A percentile compares a stretch with the other conserved stretches of the same genome.
Evolutionary conservation across 1,139 yeast genomes (phyloP).

Genomic region (Hansenula lynferdii): DNA sequence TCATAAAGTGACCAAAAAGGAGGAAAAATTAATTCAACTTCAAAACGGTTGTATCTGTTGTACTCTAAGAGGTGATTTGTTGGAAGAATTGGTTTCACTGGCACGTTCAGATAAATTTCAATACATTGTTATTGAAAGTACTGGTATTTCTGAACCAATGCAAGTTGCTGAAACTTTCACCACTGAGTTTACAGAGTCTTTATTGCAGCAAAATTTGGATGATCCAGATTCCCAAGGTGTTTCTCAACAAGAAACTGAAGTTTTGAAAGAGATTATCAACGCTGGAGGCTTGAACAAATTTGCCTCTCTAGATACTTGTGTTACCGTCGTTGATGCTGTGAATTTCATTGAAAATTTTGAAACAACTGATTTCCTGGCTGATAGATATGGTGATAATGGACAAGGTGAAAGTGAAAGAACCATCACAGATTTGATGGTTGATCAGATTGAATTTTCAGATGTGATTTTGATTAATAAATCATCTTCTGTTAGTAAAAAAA

Average conservation of each 20-base stretch:
- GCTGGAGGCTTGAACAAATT: slow-evolving; percentile 37
- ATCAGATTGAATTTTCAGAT: slow-evolving; percentile 43
- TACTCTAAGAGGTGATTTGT: slow-evolving; percentile 39
- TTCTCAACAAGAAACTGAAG: slow-evolving; percentile 24
- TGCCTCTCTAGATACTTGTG: slow-evolving; percentile 39
- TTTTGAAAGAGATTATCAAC: slow-evolving; percentile 28
- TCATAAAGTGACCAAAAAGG: slow-evolving; percentile 35
- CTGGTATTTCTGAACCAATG: slow-evolving; percentile 46
- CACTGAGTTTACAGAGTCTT: slow-evolving; percentile 31
- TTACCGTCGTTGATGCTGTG: slow-evolving; percentile 40
- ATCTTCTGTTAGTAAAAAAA: slow-evolving; percentile 24
- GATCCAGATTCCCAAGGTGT: slow-evolving; percentile 12
- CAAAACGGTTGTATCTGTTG: slow-evolving; percentile 47
- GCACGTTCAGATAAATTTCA: slow-evolving; percentile 32
- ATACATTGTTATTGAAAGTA: slow-evolving; percentile 40
- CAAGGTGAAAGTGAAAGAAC: slow-evolving; percentile 38
- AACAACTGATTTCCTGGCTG: slow-evolving; percentile 37
- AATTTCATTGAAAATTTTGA: slow-evolving; percentile 36
- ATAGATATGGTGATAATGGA: slow-evolving; percentile 35
- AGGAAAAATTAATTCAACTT: slow-evolving; percentile 38
- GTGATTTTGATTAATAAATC: slow-evolving; percentile 37
- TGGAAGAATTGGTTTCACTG: slow-evolving; percentile 36
- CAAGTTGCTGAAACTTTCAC: slow-evolving; percentile 46
- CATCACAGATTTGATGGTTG: slow-evolving; percentile 40
- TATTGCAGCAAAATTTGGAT: slow-evolving; percentile 20